Evolutionary conservation across 495 filamentous ascomycete species (phyloP).

Genomic region (Tuber melanosporum): DNA sequence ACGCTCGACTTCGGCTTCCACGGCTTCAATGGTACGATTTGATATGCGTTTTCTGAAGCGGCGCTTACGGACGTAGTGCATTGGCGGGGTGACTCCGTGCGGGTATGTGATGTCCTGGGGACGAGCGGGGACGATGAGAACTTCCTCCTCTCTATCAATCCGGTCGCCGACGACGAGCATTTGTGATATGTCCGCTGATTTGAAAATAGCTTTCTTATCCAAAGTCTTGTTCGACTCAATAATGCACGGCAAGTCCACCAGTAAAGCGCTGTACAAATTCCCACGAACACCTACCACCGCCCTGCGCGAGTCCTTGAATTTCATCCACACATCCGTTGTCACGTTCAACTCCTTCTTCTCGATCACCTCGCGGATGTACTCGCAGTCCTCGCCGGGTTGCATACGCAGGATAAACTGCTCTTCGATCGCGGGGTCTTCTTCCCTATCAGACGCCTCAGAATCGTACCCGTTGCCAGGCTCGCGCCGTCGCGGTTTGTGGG

Average conservation of each 20-base stretch:
- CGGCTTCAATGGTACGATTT: slow-evolving; percentile 78
- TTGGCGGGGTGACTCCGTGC: slow-evolving; percentile 85
- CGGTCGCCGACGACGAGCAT: slow-evolving; percentile 78
- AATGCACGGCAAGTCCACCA: slow-evolving; percentile 86
- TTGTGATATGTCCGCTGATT: slow-evolving; percentile 89
- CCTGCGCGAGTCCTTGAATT: slow-evolving; percentile 70
- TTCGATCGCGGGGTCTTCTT: slow-evolving; percentile 78
- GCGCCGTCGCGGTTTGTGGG: slow-evolving; percentile 34
- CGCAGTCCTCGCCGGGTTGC: slow-evolving; percentile 74
- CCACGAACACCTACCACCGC: slow-evolving; percentile 64
- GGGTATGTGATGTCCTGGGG: slow-evolving; percentile 67
- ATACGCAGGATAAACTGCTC: slow-evolving; percentile 85
- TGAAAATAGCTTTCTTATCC: slow-evolving; percentile 86
- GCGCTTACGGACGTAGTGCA: slow-evolving; percentile 76
- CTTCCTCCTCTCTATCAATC: slow-evolving; percentile 67
- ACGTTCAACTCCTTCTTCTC: slow-evolving; percentile 66
- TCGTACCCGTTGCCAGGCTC: slow-evolving; percentile 80
- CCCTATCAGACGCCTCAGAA: slow-evolving; percentile 87
- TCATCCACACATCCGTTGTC: slow-evolving; percentile 66
- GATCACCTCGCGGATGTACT: slow-evolving; percentile 66
- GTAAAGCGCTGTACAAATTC: slow-evolving; percentile 65
- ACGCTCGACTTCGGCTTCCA: slow-evolving; percentile 73
- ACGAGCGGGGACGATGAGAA: slow-evolving; percentile 43
- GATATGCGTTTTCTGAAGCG: slow-evolving; percentile 79
- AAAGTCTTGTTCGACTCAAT: slow-evolving; percentile 95